These are phyloP conservation scores for Elaeis oleifera DNA, from an alignment of 202 grass and related monocot genomes.

Conservation along the genomic window DNA sequence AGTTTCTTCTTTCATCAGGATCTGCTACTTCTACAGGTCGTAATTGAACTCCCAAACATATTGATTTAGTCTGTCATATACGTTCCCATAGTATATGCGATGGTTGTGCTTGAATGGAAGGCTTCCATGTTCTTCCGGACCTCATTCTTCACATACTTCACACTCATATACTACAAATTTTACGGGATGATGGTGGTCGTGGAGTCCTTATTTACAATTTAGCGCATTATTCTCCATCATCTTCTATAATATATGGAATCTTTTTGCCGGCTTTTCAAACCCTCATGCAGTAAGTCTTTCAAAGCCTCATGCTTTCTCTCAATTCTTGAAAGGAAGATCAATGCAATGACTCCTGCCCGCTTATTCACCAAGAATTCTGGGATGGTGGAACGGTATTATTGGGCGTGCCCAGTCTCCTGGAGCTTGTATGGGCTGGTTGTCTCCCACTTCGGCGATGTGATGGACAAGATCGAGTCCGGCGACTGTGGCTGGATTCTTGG, in stretches of 20 bases:
- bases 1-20: too few relatives aligned
- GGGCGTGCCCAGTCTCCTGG: neutral
- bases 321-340: too few relatives aligned
- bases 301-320: too few relatives aligned
- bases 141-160: slow-evolving; percentile 23
- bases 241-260: slow-evolving; percentile 15
- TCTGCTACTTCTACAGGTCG: slow-evolving; percentile 10
- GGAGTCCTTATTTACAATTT: slow-evolving; percentile 14
- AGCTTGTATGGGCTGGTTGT: neutral
- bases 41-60: slow-evolving; percentile 16
- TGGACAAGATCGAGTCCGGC: neutral
- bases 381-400: neutral
- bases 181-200: slow-evolving; percentile 23
- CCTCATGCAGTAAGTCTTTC: slow-evolving; percentile 5
- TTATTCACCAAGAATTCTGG: neutral
- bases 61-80: slow-evolving; percentile 7
- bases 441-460: neutral
- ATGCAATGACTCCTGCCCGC: too few relatives aligned
- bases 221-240: neutral
- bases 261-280: slow-evolving; percentile 14
- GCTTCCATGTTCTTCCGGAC: slow-evolving; percentile 16
- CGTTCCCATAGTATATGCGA: slow-evolving; percentile 11
- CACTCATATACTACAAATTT: slow-evolving; percentile 22
- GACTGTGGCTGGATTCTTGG: neutral
- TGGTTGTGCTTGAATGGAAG: slow-evolving; percentile 19